Conservation (phyloP, 2,329 filamentous ascomycete species). For the Phaeosphaeriaceae sp. region DNA sequence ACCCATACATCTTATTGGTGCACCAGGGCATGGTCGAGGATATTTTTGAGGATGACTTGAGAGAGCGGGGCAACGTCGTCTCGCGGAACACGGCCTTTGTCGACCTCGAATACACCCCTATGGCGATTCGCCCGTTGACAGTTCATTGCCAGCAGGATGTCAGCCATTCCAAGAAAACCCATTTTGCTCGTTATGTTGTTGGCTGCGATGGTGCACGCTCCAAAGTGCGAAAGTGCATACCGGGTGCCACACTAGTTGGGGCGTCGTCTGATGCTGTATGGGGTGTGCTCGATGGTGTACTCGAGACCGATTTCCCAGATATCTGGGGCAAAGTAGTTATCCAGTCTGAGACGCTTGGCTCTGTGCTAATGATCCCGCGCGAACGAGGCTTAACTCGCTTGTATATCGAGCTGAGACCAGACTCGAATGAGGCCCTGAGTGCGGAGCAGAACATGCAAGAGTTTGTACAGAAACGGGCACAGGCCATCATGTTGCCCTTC, state of each 20-base stretch:
- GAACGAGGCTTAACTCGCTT: slow-evolving; percentile 74
- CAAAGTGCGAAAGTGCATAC: slow-evolving; percentile 69
- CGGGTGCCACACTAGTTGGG: slow-evolving; percentile 53
- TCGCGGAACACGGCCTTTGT: slow-evolving; percentile 68
- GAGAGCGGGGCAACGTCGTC: slow-evolving; percentile 67
- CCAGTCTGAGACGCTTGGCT: slow-evolving; percentile 70
- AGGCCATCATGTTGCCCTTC: slow-evolving; percentile 55
- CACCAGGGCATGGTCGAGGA: slow-evolving; percentile 80
- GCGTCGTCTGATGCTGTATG: slow-evolving; percentile 65
- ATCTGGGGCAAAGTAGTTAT: slow-evolving; percentile 77
- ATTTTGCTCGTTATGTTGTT: slow-evolving; percentile 68
- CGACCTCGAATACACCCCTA: slow-evolving; percentile 54
- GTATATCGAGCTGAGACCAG: slow-evolving; percentile 56
- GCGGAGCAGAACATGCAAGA: slow-evolving; percentile 60
- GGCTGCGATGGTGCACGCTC: slow-evolving; percentile 78
- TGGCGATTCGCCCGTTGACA: slow-evolving; percentile 49
- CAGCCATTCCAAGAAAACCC: slow-evolving; percentile 47
- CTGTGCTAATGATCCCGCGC: slow-evolving; percentile 75
- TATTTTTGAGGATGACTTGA: slow-evolving; percentile 72
- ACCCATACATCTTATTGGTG: slow-evolving; percentile 61
- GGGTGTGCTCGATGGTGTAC: slow-evolving; percentile 74
- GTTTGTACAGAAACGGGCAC: slow-evolving; percentile 72
- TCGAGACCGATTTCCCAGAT: slow-evolving; percentile 76
- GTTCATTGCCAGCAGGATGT: slow-evolving; percentile 50
- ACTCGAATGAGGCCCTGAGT: slow-evolving; percentile 37